A percentile compares a stretch with the other conserved stretches of the same genome.
Conservation (phyloP, 345 rosid species). For the Microthlaspi erraticum region DNA sequence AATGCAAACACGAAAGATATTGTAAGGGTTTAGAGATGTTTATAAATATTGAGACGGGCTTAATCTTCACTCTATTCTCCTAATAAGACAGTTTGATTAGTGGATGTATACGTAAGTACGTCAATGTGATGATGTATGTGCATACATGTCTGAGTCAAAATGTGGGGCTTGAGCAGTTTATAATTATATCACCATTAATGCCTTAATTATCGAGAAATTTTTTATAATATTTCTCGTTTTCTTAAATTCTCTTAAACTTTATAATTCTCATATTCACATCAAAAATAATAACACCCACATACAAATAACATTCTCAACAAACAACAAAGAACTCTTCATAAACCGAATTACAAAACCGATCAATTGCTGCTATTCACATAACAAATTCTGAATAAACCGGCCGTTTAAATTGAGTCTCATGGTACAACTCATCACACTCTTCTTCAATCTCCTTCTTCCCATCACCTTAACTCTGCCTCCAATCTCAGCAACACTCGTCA, state of each 20-base stretch:
- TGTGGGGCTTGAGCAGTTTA: no score
- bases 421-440: constrained; percentile 40
- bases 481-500: constrained; percentile 48
- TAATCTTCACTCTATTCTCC: no score
- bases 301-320: background rate
- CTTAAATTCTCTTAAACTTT: background rate
- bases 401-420: constrained; percentile 40
- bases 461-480: constrained; percentile 50
- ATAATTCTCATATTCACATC: background rate
- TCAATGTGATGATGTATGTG: no score
- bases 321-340: background rate
- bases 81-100: no score
- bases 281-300: background rate
- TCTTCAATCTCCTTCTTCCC: constrained; percentile 30
- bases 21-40: no score
- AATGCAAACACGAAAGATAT: no score
- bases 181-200: background rate
- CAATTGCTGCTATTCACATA: constrained; percentile 20
- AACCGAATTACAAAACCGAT: constrained; percentile 29
- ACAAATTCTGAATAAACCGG: constrained; percentile 38
- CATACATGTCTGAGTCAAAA: no score
- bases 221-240: background rate
- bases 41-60: no score
- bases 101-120: no score
- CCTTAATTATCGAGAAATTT: background rate